These are phyloP conservation scores for Pythium brachiatum DNA, from an alignment of 352 stramenopile species.

Conservation along the genomic window DNA sequence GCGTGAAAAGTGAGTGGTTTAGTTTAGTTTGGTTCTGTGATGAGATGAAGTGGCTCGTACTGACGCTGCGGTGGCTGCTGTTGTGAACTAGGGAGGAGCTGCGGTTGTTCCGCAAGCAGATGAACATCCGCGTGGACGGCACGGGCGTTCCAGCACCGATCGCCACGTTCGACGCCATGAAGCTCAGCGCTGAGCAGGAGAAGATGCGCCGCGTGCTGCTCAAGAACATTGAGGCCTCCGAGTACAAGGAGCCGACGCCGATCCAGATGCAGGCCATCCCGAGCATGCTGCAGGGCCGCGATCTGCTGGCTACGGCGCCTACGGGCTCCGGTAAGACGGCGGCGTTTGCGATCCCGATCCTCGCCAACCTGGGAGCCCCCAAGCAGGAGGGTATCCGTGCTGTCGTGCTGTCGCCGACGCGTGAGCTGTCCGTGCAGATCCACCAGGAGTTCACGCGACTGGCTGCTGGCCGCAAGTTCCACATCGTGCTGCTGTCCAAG, in stretches of 20 bases:
- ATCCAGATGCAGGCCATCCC: slow-evolving; percentile 99
- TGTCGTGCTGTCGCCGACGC: slow-evolving; percentile 95
- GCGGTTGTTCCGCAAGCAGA: slow-evolving; percentile 65
- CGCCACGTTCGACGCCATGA: slow-evolving; percentile 72
- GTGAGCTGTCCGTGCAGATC: slow-evolving; percentile 97
- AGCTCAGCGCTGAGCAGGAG: slow-evolving; percentile 35
- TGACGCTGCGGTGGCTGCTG: not conserved
- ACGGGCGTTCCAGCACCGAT: slow-evolving; percentile 68
- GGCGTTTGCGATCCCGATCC: slow-evolving; percentile 96
- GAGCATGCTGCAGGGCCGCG: slow-evolving; percentile 81
- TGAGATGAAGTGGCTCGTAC: slow-evolving; percentile 1
- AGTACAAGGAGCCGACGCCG: slow-evolving; percentile 98
- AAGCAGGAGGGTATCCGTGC: slow-evolving; percentile 82
- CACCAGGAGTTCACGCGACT: slow-evolving; percentile 94
- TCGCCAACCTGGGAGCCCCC: slow-evolving; percentile 66
- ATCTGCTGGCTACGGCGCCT: slow-evolving; percentile 95
- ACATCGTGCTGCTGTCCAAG: slow-evolving; percentile 91
- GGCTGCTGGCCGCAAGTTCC: slow-evolving; percentile 81
- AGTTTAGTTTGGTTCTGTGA: not conserved
- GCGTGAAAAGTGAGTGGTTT: slow-evolving; percentile 30
- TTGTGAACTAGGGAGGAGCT: slow-evolving; percentile 41
- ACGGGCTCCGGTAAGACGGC: slow-evolving; percentile 98
- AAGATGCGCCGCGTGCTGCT: slow-evolving; percentile 66
- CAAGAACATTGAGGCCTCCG: slow-evolving; percentile 80
- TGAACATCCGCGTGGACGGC: slow-evolving; percentile 78